These are phyloP conservation scores for Ceratocystis colombiana DNA, from an alignment of 2,329 filamentous ascomycete genomes.

Conservation along the genomic window DNA sequence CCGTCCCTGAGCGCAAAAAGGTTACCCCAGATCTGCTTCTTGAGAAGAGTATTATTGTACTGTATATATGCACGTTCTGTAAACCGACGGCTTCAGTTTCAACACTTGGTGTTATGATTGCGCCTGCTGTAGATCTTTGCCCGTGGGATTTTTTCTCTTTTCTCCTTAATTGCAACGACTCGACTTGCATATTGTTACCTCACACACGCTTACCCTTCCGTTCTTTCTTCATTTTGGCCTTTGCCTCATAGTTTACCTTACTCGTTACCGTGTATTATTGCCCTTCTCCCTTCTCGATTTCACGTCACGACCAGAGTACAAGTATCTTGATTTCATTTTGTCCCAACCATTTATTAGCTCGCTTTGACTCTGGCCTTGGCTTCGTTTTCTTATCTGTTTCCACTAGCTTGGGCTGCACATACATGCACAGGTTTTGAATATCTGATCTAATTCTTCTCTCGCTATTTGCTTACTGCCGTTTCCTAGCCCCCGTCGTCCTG, in stretches of 20 bases:
- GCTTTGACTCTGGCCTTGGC: neutral
- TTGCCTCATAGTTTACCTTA: no score
- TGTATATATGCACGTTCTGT: no score
- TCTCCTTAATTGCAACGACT: conserved; percentile 1
- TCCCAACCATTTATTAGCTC: neutral
- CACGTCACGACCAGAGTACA: neutral
- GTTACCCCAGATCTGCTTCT: neutral
- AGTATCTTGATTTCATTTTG: neutral
- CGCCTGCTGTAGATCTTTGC: neutral
- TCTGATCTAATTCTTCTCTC: neutral
- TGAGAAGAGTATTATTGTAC: neutral
- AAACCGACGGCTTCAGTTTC: neutral
- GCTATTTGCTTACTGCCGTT: neutral
- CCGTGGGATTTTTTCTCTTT: conserved; percentile 9
- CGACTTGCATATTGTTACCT: conserved; percentile 6
- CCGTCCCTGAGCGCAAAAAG: no score
- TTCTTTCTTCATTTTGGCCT: neutral
- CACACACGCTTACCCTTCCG: neutral
- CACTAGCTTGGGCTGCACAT: neutral
- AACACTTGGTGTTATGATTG: neutral
- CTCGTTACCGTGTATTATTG: no score
- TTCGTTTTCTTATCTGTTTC: neutral
- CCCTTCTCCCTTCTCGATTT: neutral
- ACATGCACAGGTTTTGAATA: neutral
- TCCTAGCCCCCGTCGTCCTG: conserved; percentile 12